Conservation (phyloP, 192 early-diverging fungal genomes). For the Linnemannia zychae region DNA sequence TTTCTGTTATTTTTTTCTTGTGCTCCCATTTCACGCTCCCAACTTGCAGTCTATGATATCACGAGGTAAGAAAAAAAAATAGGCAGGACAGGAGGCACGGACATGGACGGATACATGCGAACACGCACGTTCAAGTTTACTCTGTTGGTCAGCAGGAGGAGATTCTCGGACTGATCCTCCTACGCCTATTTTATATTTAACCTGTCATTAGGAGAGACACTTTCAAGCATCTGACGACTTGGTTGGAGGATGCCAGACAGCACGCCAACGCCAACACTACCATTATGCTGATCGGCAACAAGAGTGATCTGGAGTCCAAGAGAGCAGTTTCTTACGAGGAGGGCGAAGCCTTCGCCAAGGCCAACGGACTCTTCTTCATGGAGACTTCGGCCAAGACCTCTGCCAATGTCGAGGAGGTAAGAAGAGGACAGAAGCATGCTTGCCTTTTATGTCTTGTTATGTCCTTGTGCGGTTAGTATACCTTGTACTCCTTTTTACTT, state of each 20-base stretch:
- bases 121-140: conserved; percentile 17
- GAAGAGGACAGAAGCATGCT: not conserved
- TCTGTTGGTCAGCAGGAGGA: conserved; percentile 8
- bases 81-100: not conserved
- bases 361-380: conserved; percentile 89
- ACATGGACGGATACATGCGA: conserved; percentile 1
- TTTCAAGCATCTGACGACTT: conserved; percentile 61
- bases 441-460: not conserved
- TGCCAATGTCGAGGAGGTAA: conserved; percentile 83
- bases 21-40: conserved; percentile 10
- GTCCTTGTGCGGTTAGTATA: not conserved
- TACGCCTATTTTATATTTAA: not conserved
- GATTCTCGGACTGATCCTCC: conserved; percentile 5
- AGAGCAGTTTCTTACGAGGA: conserved; percentile 88
- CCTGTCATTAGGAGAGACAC: conserved; percentile 48
- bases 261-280: conserved; percentile 93
- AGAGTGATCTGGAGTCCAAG: conserved; percentile 87
- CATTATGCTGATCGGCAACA: conserved; percentile 93
- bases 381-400: conserved; percentile 94
- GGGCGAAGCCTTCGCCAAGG: conserved; percentile 88
- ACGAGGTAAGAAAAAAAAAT: conserved; percentile 67
- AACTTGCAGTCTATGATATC: conserved; percentile 78
- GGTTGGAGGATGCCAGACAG: conserved; percentile 78
- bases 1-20: conserved; percentile 11
- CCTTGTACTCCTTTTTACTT: not conserved